phyloP scores from a whole-genome alignment of 768 basidiomycete genomes.

The Amanita molliuscula region DNA sequence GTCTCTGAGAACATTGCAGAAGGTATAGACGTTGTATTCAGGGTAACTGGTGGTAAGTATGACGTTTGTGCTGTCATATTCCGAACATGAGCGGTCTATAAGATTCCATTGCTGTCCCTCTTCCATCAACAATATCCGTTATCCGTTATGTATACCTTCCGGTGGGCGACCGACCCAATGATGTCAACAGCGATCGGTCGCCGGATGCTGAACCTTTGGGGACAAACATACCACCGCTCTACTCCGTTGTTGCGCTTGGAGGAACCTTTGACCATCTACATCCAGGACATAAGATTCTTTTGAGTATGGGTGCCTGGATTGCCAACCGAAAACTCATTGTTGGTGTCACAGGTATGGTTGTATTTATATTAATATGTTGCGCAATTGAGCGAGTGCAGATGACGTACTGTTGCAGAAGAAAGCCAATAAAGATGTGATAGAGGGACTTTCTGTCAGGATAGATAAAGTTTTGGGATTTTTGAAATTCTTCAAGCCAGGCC shows the following conservation, averaged over 20 bases:
- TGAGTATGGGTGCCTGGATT: slow-evolving; percentile 87
- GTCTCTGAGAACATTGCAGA: slow-evolving; percentile 30
- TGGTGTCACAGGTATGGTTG: slow-evolving; percentile 63
- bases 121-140: slow-evolving; percentile 31
- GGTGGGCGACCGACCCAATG: slow-evolving; percentile 15
- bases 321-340: slow-evolving; percentile 74
- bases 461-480: slow-evolving; percentile 59
- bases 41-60: slow-evolving; percentile 36
- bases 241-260: slow-evolving; percentile 76
- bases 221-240: slow-evolving; percentile 17
- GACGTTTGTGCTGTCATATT: not conserved
- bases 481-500: slow-evolving; percentile 51
- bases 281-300: slow-evolving; percentile 92
- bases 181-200: slow-evolving; percentile 11
- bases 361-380: not conserved
- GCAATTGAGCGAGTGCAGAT: slow-evolving; percentile 28
- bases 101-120: slow-evolving; percentile 30
- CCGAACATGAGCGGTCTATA: not conserved
- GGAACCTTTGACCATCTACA: slow-evolving; percentile 99
- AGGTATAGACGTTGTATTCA: slow-evolving; percentile 36
- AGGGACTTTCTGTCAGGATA: slow-evolving; percentile 48
- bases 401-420: slow-evolving; percentile 67
- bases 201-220: slow-evolving; percentile 7
- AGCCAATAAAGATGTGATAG: slow-evolving; percentile 53
- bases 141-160: slow-evolving; percentile 28